phyloP scores from a whole-genome alignment of 306 rosid species.

The Lagenaria siceraria region DNA sequence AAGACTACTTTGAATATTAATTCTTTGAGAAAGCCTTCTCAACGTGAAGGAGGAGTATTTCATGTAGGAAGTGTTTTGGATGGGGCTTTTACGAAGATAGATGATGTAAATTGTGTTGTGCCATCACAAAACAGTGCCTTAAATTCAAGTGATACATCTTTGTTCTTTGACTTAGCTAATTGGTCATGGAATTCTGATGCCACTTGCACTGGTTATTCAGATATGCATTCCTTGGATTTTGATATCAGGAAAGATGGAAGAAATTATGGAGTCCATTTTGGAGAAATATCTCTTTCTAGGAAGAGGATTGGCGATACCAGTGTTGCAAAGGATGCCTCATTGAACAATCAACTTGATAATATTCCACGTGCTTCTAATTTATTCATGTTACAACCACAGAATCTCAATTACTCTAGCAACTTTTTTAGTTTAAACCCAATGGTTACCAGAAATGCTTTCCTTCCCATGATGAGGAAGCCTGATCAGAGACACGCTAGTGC shows the following conservation, averaged over 20 bases:
- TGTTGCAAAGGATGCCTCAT: constrained; percentile 20
- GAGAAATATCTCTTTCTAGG: constrained; percentile 22
- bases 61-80: constrained; percentile 13
- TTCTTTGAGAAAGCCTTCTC: constrained; percentile 26
- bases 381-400: constrained; percentile 23
- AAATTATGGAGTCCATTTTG: constrained; percentile 17
- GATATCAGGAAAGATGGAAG: constrained; percentile 21
- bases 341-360: constrained; percentile 24
- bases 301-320: constrained; percentile 14
- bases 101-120: constrained; percentile 13
- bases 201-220: constrained; percentile 16
- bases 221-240: constrained; percentile 11
- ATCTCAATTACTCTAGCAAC: constrained; percentile 23
- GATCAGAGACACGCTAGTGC: constrained; percentile 25
- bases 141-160: constrained; percentile 20
- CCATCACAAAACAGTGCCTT: constrained; percentile 22
- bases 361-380: constrained; percentile 19
- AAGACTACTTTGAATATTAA: constrained; percentile 13
- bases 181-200: constrained; percentile 19
- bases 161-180: constrained; percentile 23
- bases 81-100: constrained; percentile 23
- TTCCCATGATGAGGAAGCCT: constrained; percentile 23
- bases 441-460: constrained; percentile 45
- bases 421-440: constrained; percentile 64
- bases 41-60: constrained; percentile 25